Evolutionary conservation across 805 yeast species (phyloP), one percentile per base, ranked within the genome.

Genomic region (Wickerhamiella musiphila): DNA sequence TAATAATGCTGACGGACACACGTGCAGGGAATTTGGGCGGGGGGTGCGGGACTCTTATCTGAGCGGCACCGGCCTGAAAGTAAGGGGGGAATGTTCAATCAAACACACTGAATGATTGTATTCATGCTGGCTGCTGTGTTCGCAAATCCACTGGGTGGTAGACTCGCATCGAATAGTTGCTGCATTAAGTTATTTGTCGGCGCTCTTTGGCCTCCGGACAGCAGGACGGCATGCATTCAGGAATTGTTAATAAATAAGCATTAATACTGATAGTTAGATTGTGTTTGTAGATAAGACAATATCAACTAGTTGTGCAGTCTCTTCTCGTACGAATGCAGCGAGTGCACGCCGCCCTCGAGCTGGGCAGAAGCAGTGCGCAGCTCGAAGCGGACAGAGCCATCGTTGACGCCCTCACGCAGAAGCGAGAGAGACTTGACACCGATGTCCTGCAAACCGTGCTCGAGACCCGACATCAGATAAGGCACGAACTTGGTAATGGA

Each of bases 321-420:
- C 73, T 90, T 90, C 65, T 90, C 98, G 57, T 79, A 90, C 37
- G 95, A 84, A 68, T 82, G 82, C 61, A 90, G 71, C 54, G 93
- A 84, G 62, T 82, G 78, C 41, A 90, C 86, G 60, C 96, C 96
- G 67, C 98, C 98, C 66, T 90, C 98, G 45, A 83, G 68, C 69
- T 90, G 98, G 43, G 98, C 94, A 52, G 94, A 79, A 31, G 96
- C 93, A 46, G 96, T 84, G 73, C 98, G 82, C 61, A 77, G 74
- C 66, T 90, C 98, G 54, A 90, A 90, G 65, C 98, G 75, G 41
- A 83, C 75, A 20, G 60, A 62, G 46, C 93, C 93, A 35, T 48
- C 42, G 48, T 63, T 64, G 39, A 79, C 86, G 29, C 65, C 57
- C 37, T 59, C 59, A 53, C 76, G 76, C 57, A 90, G 70, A 26